These are phyloP conservation scores for Kwoniella shivajii DNA, from an alignment of 1,284 basidiomycete species.

Conservation along the genomic window DNA sequence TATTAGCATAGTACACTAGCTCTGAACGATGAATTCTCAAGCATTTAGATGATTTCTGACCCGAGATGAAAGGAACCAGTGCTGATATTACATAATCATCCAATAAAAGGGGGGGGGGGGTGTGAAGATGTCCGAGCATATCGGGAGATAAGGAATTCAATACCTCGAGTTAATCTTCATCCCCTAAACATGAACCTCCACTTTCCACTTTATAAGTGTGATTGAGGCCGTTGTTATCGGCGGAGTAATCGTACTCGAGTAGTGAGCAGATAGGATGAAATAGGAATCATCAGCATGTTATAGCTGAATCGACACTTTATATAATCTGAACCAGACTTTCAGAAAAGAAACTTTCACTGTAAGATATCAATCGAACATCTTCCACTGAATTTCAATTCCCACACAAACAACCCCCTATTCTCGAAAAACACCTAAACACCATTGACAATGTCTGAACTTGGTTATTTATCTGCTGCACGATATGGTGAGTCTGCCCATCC, in stretches of 20 bases:
- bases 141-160: conserved; percentile 1
- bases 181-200: too few relatives aligned
- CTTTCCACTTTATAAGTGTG: too few relatives aligned
- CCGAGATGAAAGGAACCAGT: too few relatives aligned
- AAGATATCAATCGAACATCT: background rate
- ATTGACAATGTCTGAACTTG: conserved; percentile 38
- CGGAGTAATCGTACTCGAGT: background rate
- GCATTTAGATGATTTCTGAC: too few relatives aligned
- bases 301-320: background rate
- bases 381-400: background rate
- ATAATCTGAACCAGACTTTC: background rate
- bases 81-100: too few relatives aligned
- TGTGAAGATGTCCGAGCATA: too few relatives aligned
- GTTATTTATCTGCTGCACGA: conserved; percentile 43
- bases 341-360: background rate
- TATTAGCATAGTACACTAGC: too few relatives aligned
- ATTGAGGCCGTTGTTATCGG: background rate
- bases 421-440: too few relatives aligned
- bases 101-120: too few relatives aligned
- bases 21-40: too few relatives aligned
- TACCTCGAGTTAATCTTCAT: too few relatives aligned
- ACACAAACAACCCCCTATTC: too few relatives aligned
- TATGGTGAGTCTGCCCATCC: conserved; percentile 32
- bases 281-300: background rate
- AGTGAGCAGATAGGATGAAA: background rate